These are phyloP conservation scores for Neurospora tetraspora DNA, from an alignment of 495 filamentous ascomycete species.

Conservation along the genomic window DNA sequence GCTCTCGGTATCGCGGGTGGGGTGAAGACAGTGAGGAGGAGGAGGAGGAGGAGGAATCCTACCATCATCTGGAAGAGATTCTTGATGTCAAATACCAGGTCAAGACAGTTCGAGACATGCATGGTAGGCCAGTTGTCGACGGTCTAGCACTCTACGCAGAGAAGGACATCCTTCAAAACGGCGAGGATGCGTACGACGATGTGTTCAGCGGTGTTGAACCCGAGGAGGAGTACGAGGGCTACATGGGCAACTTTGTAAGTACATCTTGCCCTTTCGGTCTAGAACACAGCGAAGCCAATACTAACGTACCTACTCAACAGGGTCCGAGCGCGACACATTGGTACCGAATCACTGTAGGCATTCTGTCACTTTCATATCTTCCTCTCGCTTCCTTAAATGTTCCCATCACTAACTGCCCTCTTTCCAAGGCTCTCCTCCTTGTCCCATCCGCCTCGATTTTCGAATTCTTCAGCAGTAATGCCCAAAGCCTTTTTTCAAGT, in stretches of 20 bases:
- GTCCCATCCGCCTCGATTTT: background rate
- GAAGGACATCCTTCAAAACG: background rate
- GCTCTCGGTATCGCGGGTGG: no score
- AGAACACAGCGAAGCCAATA: background rate
- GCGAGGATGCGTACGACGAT: background rate
- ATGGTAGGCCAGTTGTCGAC: background rate
- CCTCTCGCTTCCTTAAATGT: background rate
- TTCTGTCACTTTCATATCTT: background rate
- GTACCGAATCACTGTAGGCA: background rate
- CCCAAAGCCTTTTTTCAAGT: background rate
- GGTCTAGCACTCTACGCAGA: background rate
- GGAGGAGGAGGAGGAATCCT: background rate
- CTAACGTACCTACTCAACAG: background rate
- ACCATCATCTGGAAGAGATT: background rate
- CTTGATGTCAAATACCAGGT: background rate
- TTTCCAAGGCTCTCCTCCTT: background rate
- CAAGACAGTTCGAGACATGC: background rate
- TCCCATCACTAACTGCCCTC: background rate
- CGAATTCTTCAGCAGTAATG: background rate
- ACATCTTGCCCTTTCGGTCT: background rate
- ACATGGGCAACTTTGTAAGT: background rate
- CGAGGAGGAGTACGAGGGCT: background rate
- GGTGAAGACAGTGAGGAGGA: background rate
- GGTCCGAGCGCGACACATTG: background rate
- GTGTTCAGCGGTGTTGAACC: background rate